phyloP scores from a whole-genome alignment of 2,329 filamentous ascomycete species.

The Calonectria hongkongensis region DNA sequence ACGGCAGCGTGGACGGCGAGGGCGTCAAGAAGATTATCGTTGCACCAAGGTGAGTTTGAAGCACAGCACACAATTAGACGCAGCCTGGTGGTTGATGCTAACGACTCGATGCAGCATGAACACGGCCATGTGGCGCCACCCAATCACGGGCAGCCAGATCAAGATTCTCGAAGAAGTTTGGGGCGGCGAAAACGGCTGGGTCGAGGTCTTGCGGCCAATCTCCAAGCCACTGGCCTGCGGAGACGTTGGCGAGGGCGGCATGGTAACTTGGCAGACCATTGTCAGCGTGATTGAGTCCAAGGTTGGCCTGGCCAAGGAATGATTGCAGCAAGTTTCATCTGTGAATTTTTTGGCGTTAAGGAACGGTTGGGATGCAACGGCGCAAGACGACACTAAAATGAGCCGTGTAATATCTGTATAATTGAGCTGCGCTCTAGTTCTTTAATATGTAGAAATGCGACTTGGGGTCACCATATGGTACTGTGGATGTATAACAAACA shows the following conservation, averaged over 20 bases:
- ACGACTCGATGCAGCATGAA: conserved; percentile 81
- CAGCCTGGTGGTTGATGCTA: background rate
- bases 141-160: conserved; percentile 84
- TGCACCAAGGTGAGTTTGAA: conserved; percentile 64
- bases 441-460: background rate
- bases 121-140: conserved; percentile 91
- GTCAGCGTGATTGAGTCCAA: conserved; percentile 77
- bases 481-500: too few relatives aligned
- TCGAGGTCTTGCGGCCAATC: conserved; percentile 83
- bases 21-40: conserved; percentile 82
- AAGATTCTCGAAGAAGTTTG: conserved; percentile 83
- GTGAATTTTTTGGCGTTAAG: conserved; percentile 26
- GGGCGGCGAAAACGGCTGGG: conserved; percentile 71
- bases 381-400: conserved; percentile 19
- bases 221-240: conserved; percentile 89
- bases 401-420: conserved; percentile 15
- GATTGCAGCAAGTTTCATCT: background rate
- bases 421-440: background rate
- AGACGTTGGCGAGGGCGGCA: conserved; percentile 87
- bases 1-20: conserved; percentile 73
- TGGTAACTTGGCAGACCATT: conserved; percentile 88
- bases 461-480: too few relatives aligned
- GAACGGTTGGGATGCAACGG: conserved; percentile 2
- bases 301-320: conserved; percentile 56
- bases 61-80: background rate